Base-by-base conservation (phyloP, 768 basidiomycete genomes). In the Collybia nuda region DNA sequence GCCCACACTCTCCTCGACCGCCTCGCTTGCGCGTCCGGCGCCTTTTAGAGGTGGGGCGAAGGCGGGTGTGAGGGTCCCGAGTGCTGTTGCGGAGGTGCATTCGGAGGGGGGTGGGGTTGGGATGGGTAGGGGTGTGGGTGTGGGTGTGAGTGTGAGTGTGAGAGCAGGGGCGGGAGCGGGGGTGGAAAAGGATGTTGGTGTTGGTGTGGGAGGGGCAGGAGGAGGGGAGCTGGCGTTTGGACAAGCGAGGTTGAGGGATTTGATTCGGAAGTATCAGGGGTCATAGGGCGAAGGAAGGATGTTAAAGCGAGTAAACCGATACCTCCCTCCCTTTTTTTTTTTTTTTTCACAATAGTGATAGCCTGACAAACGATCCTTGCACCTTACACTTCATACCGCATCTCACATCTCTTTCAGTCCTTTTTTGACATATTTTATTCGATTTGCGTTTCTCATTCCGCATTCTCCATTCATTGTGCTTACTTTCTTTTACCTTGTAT, bases 181-280 rank as follows among this genome's bases (percentile, higher is more conserved):
- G n/a, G n/a, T n/a, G n/a, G n/a, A n/a, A n/a, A n/a, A n/a, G n/a
- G n/a, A n/a, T n/a, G n/a, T n/a, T n/a, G n/a, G n/a, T n/a, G n/a
- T n/a, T n/a, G n/a, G n/a, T n/a, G 48, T 39, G 52, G 49, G 28
- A 28, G 28, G 44, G 47, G 32, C 14, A 40, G 26, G 12, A 42
- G 52, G 58, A 29, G 69, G 70, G 1, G 85, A 87, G 36, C 64
- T 86, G 50, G 85, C 81, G 8, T 90, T 90, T 68, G 89, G 89
- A 12, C 85, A 90, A 66, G 88, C 88, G 12, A 73, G 85, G 52
- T 67, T 91, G 56, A 72, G 87, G 49, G 88, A 90, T 67, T 70
- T 91, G 54, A 91, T 91, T 63, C 86, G 84, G 79, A 87, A 89
- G 60, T 92, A 90, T 62, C 89, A 92, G 67, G 74, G 74, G 22